A percentile compares a stretch with the other conserved stretches of the same genome.
phyloP scores from a whole-genome alignment of 345 rosid species.

The Citrus maxima region DNA sequence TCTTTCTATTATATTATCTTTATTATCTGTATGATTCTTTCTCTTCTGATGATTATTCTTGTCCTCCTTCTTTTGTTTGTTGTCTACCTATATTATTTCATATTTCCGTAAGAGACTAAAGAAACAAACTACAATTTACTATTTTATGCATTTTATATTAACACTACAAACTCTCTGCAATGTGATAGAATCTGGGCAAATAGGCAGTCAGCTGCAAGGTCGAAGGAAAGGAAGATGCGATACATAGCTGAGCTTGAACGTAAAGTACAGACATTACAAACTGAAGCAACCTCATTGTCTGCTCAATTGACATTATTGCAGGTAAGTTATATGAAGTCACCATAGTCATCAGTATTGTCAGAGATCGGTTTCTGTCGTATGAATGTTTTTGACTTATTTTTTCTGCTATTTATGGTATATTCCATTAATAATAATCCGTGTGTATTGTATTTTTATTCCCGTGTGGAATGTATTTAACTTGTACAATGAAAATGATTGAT shows the following conservation, averaged over 20 bases:
- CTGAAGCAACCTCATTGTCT: conserved; percentile 87
- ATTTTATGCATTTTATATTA: neutral
- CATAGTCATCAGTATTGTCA: neutral
- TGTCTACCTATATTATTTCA: neutral
- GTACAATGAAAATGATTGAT: neutral
- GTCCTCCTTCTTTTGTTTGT: neutral
- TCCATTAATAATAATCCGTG: neutral
- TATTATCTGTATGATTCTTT: neutral
- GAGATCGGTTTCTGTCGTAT: neutral
- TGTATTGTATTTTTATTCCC: neutral
- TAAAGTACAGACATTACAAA: conserved; percentile 85
- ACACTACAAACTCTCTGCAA: neutral
- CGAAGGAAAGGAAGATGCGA: conserved; percentile 94
- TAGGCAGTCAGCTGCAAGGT: conserved; percentile 96
- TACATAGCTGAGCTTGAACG: conserved; percentile 91
- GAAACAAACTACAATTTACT: neutral
- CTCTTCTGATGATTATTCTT: neutral
- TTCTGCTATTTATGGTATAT: neutral
- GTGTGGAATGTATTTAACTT: neutral
- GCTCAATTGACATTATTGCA: conserved; percentile 86
- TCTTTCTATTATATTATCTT: neutral
- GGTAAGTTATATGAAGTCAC: conserved; percentile 40
- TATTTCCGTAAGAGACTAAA: neutral
- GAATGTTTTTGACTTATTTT: neutral
- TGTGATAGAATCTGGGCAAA: conserved; percentile 86